Base-by-base conservation (phyloP, 2,329 filamentous ascomycete genomes). In the Monilinia polystroma region DNA sequence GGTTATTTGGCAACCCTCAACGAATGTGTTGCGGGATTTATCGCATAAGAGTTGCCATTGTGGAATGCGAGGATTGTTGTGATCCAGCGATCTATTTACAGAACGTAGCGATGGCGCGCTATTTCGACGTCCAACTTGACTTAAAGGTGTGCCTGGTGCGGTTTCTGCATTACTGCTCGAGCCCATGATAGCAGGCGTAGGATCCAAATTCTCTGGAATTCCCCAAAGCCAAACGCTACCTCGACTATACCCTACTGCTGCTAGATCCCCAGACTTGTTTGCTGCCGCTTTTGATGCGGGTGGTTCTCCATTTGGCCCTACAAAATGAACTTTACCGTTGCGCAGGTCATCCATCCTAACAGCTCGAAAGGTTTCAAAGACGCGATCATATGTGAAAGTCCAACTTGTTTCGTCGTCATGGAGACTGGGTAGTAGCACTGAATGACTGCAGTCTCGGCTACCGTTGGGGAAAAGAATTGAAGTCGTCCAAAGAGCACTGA, bases 391-490 rank as follows among this genome's bases (percentile, higher is more conserved):
- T 1, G 90, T 89, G 72, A 94, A 90, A 0, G 90, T 85, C 90
- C 90, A 94, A 68, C 81, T 85, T 35, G 89, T 87, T 76, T 92
- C 90, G 65, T 87, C 85, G 51, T 84, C 73, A 18, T 68, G 67
- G 35, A 69, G 58, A 59, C 69, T 75, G 20, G 76, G 75, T 20
- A 94, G 80, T 56, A 94, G 77, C 1, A 90, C 87, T 26, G 90
- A 90, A 77, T 93, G 90, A 71, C 89, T 92, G 74, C 90, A 93
- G 71, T 91, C 89, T 60, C 87, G 85, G 71, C 88, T 92, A n/a
- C 87, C 89, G 72, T 93, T 91, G 4, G 91, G 91, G 66, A 94
- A 94, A 3, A 95, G 80, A 56, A 95, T 93, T 45, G 92, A 93
- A 0, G 90, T 92, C 8, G 91, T 94, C 91, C 91, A 95, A 74